Evolutionary conservation across 1,284 basidiomycete species (phyloP), one percentile per base, ranked within the genome.

Genomic region (Abortiporus biennis): DNA sequence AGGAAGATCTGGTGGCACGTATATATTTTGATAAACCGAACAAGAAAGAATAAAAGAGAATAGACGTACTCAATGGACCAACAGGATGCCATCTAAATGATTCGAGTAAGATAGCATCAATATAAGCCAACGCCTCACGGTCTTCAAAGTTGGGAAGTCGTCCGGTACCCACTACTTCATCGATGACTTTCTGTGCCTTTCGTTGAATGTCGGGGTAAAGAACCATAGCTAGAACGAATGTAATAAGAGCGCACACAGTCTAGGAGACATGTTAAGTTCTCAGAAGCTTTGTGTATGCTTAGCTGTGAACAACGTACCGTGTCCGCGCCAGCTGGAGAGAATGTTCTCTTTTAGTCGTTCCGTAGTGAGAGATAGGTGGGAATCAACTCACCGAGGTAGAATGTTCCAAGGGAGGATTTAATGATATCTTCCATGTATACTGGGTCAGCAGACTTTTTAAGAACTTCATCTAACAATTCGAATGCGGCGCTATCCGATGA

Each of bases 101-200:
- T 39, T 54, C 53, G 24, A 47, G 46, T 13, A 54, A 43, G 17
- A 54, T 24, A 2, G 46, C 51, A 6, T 41, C 32, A 8, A 51
- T 41, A 31, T 53, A 53, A 2, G 51, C 52, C 9, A 53, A 21
- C n/a, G 21, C 23, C 1, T 38, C 30, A 5, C 36, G 40, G 21
- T 54, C 50, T 9, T 24, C 22, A 15, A 53, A 52, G 12, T 46
- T 40, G 2, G 48, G 49, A 11, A 54, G 38, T 12, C 51, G 43
- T 9, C 47, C 44, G 3, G 32, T 30, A 9, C 53, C 47, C 1
- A 54, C 29, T 9, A 55, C 43, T 1, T 30, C 12, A 38, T 62
- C 57, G 11, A 62, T 38, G 42, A 64, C 59, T 3, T 44, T 37
- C 22, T 59, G 61, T 4, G 54, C 53, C 33, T 47, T 52, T 6